Evolutionary conservation across 208 protist species (phyloP).

Genomic region (Trichomonas tenax): DNA sequence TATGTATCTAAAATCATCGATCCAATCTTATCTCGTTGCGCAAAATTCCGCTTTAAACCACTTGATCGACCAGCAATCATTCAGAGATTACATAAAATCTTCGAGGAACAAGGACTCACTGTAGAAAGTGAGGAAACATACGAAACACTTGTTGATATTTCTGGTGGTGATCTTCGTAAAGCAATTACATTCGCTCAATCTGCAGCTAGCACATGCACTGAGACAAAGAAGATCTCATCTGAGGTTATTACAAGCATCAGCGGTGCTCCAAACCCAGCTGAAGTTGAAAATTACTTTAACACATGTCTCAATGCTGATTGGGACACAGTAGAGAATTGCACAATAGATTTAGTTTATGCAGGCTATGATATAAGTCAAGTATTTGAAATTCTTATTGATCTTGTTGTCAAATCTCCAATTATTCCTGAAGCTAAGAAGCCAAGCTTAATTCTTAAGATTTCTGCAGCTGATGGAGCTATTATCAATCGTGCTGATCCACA

Average conservation of each 20-base stretch:
- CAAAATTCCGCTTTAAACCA: slow-evolving; percentile 95
- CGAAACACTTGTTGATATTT: neutral
- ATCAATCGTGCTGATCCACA: neutral
- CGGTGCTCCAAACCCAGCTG: neutral
- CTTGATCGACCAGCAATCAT: slow-evolving; percentile 40
- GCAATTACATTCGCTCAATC: neutral
- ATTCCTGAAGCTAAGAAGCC: neutral
- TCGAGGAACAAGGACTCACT: neutral
- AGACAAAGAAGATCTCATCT: neutral
- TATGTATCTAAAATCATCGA: slow-evolving; percentile 64
- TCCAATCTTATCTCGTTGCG: slow-evolving; percentile 92
- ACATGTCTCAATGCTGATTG: neutral
- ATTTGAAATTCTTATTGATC: neutral
- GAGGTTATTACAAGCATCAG: neutral
- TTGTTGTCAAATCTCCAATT: neutral
- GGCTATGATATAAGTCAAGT: neutral
- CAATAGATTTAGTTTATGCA: neutral
- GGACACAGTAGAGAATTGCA: neutral
- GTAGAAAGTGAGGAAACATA: neutral
- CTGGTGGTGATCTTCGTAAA: neutral
- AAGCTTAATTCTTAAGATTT: neutral
- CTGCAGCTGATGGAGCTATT: neutral
- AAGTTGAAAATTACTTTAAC: neutral
- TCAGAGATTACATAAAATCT: neutral
- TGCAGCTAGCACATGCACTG: neutral